These are phyloP conservation scores for Wickerhamomyces bisporus DNA, from an alignment of 805 yeast genomes.

Conservation along the genomic window DNA sequence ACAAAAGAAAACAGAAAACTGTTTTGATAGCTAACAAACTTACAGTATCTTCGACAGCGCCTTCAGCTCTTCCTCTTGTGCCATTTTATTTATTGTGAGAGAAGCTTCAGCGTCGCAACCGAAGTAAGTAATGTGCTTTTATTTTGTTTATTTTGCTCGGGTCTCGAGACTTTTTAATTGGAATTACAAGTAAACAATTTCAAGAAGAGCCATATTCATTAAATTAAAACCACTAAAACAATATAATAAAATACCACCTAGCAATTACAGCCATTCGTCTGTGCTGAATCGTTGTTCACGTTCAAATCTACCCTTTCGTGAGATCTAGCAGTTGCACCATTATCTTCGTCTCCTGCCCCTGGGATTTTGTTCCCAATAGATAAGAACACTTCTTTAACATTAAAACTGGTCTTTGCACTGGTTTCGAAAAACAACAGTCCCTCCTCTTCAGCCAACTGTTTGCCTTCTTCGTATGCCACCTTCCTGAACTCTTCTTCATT, in stretches of 20 bases:
- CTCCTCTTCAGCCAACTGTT: constrained; percentile 84
- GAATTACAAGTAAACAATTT: too few species aligned
- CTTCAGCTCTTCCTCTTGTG: too few species aligned
- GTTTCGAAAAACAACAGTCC: constrained; percentile 89
- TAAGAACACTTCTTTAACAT: constrained; percentile 86
- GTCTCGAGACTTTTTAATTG: too few species aligned
- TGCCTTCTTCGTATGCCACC: constrained; percentile 83
- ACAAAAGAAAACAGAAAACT: too few species aligned
- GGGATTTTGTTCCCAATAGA: constrained; percentile 90
- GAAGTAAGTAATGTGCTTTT: too few species aligned
- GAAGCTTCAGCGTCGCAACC: too few species aligned
- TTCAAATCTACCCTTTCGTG: constrained; percentile 30
- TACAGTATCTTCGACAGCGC: too few species aligned
- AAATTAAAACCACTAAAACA: neutral
- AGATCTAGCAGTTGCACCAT: constrained; percentile 22
- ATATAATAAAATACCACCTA: too few species aligned
- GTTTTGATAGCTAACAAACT: too few species aligned
- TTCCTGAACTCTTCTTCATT: constrained; percentile 56
- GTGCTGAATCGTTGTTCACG: constrained; percentile 25
- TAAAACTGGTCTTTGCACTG: constrained; percentile 84
- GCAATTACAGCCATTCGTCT: constrained; percentile 29
- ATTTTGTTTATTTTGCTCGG: too few species aligned
- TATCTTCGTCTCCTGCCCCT: constrained; percentile 21
- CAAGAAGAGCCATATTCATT: too few species aligned
- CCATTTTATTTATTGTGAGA: too few species aligned